phyloP scores from a whole-genome alignment of 2,329 filamentous ascomycete species.

The Hymenoscyphus fraxineus region DNA sequence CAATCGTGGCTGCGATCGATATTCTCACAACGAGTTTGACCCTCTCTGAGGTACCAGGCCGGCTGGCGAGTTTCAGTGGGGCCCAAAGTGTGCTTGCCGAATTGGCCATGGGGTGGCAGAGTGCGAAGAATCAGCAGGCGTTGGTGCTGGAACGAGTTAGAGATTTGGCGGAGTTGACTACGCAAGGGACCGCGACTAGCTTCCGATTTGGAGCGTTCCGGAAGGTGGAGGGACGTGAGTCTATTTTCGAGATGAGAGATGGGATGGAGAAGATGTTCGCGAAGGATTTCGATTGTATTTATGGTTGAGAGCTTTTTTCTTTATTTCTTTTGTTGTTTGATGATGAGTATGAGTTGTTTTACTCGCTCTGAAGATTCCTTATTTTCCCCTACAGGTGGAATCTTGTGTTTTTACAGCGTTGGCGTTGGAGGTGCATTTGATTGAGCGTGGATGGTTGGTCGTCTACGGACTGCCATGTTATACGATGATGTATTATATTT shows the following conservation, averaged over 20 bases:
- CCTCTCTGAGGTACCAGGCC: constrained; percentile 46
- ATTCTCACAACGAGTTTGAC: constrained; percentile 59
- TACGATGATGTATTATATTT: neutral
- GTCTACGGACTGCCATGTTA: neutral
- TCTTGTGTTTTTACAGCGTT: neutral
- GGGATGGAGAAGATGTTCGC: constrained; percentile 41
- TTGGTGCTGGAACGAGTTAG: constrained; percentile 25
- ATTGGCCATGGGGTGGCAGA: constrained; percentile 57
- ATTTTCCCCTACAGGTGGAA: too few relatives aligned
- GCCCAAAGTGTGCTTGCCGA: constrained; percentile 53
- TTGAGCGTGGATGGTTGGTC: neutral
- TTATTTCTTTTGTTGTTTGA: neutral
- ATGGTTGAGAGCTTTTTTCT: constrained; percentile 20
- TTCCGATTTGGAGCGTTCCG: constrained; percentile 16
- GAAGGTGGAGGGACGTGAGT: constrained; percentile 12
- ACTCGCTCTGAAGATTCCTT: neutral
- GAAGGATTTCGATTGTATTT: constrained; percentile 29
- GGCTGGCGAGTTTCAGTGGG: constrained; percentile 51
- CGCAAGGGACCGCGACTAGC: constrained; percentile 11
- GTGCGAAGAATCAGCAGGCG: constrained; percentile 45
- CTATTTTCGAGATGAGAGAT: constrained; percentile 25
- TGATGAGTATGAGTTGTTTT: neutral
- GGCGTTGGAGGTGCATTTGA: neutral
- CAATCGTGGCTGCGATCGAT: constrained; percentile 61
- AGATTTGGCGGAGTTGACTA: constrained; percentile 20